Conservation (phyloP, 2,329 filamentous ascomycete species). For the Fonsecaea nubica region DNA sequence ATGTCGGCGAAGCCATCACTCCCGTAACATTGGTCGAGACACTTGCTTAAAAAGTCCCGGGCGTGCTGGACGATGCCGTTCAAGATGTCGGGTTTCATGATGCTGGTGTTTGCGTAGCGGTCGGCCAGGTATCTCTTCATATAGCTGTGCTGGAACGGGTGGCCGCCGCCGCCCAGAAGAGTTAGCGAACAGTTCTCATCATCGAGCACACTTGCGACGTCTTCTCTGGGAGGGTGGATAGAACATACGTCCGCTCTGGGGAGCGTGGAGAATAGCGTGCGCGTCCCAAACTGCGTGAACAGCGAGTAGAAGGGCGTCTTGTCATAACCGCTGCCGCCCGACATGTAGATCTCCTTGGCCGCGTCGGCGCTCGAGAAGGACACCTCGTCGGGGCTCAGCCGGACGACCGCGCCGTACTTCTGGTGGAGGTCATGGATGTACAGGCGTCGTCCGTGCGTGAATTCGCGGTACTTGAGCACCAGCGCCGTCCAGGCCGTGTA, state of each 20-base stretch:
- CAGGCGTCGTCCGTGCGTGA: conserved; percentile 15
- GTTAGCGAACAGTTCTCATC: background rate
- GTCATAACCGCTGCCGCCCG: conserved; percentile 47
- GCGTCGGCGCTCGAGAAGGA: conserved; percentile 24
- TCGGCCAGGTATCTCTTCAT: conserved; percentile 24
- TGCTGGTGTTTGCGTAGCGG: conserved; percentile 5
- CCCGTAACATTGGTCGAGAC: conserved; percentile 2
- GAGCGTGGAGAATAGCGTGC: conserved; percentile 21
- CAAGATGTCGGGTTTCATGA: conserved; percentile 7
- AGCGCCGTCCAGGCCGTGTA: conserved; percentile 23
- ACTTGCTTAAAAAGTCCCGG: conserved; percentile 5
- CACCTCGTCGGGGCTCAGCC: conserved; percentile 40
- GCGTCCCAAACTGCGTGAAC: conserved; percentile 44
- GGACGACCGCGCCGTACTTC: conserved; percentile 41
- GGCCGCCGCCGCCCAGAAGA: background rate
- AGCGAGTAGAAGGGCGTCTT: conserved; percentile 48
- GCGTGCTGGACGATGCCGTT: conserved; percentile 6
- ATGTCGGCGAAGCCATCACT: conserved; percentile 8
- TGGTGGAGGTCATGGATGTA: conserved; percentile 41
- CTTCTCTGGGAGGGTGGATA: conserved; percentile 2
- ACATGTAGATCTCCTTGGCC: conserved; percentile 8
- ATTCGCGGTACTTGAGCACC: conserved; percentile 24
- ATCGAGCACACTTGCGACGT: background rate
- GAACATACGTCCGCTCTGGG: conserved; percentile 12
- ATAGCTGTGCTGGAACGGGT: conserved; percentile 13